Base-by-base conservation (phyloP, 805 yeast species). In the Sugiyamaella valdiviana region DNA sequence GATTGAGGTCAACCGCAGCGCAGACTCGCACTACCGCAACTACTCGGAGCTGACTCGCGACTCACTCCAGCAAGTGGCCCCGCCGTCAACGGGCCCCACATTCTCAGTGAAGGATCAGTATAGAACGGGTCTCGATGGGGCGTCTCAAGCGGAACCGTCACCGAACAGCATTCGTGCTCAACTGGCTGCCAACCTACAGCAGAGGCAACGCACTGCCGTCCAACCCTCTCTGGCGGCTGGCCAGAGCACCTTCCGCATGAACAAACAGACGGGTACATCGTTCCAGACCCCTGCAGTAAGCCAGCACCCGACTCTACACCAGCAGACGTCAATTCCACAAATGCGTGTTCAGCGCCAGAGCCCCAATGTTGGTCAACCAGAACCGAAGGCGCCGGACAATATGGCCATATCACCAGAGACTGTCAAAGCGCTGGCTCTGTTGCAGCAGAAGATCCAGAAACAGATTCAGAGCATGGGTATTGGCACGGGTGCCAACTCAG, bases 391-490 rank as follows among this genome's bases (percentile, higher is more conserved):
- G 12, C 36, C 46, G n/a, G 46, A 48, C 15, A 44, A 49, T 15
- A 24, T 57, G 24, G 48, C 51, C 24, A 42, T 80, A 62, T 73
- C 78, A 48, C 76, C 72, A 39, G 85, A 80, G 55, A 80, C 87
- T 2, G 76, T 80, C 70, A 78, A 85, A 58, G 83, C 96, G 5
- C 73, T 91, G 62, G 79, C 85, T 1, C 84, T 87, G 57, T 68
- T 91, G 48, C 96, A 91, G 66, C 89, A 87, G 58, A 96, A 90
- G 62, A 71, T 91, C 20, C 83, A 87, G 58, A 76, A 81, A 12
- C 75, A 90, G 49, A 84, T 95, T 26, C 86, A 85, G 59, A 86
- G 84, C 48, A 83, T 79, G 57, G 79, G 87, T 51, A 78, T 82
- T 51, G 87, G 84, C 50, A 85, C 87, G 36, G 89, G 84, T 21